phyloP scores from a whole-genome alignment of 257 asterid genomes.

The Petunia axillaris region DNA sequence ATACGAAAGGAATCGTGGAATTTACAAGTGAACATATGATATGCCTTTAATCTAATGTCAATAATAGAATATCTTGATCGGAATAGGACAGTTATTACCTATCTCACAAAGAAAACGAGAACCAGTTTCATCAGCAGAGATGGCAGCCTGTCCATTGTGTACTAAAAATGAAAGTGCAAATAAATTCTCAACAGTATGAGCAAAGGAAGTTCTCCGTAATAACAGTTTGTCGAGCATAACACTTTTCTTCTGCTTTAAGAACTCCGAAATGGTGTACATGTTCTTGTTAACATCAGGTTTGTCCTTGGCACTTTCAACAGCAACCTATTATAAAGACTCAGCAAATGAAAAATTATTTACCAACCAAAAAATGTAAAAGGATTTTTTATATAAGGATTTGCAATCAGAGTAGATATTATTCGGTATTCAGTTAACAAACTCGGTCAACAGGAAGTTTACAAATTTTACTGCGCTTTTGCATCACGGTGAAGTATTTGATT shows the following conservation, averaged over 20 bases:
- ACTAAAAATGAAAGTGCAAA: slow-evolving; percentile 21
- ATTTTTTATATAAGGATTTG: background rate
- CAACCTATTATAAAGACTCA: background rate
- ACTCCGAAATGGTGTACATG: slow-evolving; percentile 6
- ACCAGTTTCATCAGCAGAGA: slow-evolving; percentile 11
- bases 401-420: background rate
- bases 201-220: slow-evolving; percentile 13
- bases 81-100: background rate
- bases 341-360: background rate
- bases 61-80: background rate
- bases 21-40: background rate
- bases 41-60: background rate
- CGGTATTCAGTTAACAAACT: no score
- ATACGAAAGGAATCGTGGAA: background rate
- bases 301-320: background rate
- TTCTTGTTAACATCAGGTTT: slow-evolving; percentile 14
- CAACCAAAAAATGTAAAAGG: slow-evolving; percentile 7
- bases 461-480: no score
- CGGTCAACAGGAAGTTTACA: no score
- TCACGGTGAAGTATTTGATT: no score
- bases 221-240: background rate
- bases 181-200: slow-evolving; percentile 14
- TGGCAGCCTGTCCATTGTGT: slow-evolving; percentile 9
- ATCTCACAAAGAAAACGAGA: slow-evolving; percentile 10
- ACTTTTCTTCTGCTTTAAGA: slow-evolving; percentile 6